Percentiles rank a stretch among this genome's conserved stretches.
Conservation (phyloP, 176 grass and related monocot genomes). For the bread wheat (Triticum aestivum) region IWGSC_CS_RefSeq_v2.1 NC_057797.1:106544466-106544965, state of each 20-base stretch:
- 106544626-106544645: not conserved
- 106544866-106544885: not conserved
- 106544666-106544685: not conserved
- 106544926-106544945: conserved; percentile 10
- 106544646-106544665: not conserved
- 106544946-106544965: not conserved
- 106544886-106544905: not conserved
- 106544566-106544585: not conserved
- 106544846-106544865: not conserved
- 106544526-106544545: not conserved
- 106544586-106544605: too few relatives aligned
- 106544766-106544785: not conserved
- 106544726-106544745: not conserved
- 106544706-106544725: not conserved
- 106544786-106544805: not conserved
- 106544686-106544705: not conserved
- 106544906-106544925: not conserved
- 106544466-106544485: too few relatives aligned
- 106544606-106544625: too few relatives aligned
- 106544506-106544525: not conserved
- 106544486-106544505: not conserved
- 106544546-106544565: not conserved
- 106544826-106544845: not conserved
- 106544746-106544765: not conserved
- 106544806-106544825: not conserved